phyloP scores from a whole-genome alignment of 2,329 filamentous ascomycete genomes.

The Aspergillus uvarum region DNA sequence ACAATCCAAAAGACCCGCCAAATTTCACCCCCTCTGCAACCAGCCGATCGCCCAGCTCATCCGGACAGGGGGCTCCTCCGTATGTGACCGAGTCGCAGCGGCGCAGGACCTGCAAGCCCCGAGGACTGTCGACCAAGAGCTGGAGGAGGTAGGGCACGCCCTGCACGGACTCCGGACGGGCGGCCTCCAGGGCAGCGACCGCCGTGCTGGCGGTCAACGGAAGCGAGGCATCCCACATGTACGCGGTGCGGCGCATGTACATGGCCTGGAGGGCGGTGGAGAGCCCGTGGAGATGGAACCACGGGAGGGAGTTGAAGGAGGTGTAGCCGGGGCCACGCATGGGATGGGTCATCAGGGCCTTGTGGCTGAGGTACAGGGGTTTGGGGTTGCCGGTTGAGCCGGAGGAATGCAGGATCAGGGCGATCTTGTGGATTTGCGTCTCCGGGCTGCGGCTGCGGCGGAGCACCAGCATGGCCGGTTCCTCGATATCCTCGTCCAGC shows the following conservation, averaged over 20 bases:
- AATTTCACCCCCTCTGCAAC: conserved; percentile 40
- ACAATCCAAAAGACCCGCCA: conserved; percentile 45
- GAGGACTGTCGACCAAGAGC: conserved; percentile 38
- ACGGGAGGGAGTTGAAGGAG: conserved; percentile 46
- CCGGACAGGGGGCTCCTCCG: conserved; percentile 44
- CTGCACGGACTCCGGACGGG: conserved; percentile 42
- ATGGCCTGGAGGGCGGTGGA: conserved; percentile 46
- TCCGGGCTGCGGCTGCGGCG: conserved; percentile 23
- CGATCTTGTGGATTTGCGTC: conserved; percentile 32
- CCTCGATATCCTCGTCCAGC: conserved; percentile 7
- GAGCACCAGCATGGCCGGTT: conserved; percentile 20
- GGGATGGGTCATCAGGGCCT: conserved; percentile 39
- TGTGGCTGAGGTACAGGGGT: conserved; percentile 46
- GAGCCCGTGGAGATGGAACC: conserved; percentile 47
- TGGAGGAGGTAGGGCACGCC: conserved; percentile 46
- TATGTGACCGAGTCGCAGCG: conserved; percentile 43
- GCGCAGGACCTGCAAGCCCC: conserved; percentile 38
- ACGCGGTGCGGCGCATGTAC: conserved; percentile 44
- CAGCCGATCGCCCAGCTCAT: conserved; percentile 43
- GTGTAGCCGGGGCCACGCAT: conserved; percentile 38
- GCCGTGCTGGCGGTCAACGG: conserved; percentile 42
- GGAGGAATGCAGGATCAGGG: conserved; percentile 50
- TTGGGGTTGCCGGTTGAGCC: conserved; percentile 52
- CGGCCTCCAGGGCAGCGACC: conserved; percentile 36
- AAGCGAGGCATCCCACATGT: conserved; percentile 43